These are phyloP conservation scores for Tricholoma sp. DNA, from an alignment of 768 basidiomycete species.

Conservation along the genomic window DNA sequence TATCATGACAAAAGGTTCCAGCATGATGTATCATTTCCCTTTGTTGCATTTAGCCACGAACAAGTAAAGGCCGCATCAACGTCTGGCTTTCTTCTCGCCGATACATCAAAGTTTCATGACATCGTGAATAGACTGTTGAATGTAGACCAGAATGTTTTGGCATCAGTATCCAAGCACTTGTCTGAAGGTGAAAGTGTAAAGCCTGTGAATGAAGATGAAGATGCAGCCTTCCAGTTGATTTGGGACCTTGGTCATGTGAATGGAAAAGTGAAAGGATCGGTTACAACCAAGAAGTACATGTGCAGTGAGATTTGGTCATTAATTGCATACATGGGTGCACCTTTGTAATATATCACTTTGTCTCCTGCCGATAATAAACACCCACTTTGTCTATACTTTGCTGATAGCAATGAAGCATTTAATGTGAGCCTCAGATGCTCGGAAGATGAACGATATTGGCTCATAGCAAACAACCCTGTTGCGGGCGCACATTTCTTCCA, in stretches of 20 bases:
- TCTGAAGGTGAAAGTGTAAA: background rate
- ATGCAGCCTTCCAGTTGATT: conserved; percentile 26
- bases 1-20: conserved; percentile 38
- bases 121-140: conserved; percentile 1
- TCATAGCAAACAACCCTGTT: conserved; percentile 18
- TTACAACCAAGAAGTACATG: conserved; percentile 22
- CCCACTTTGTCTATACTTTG: conserved; percentile 30
- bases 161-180: no score
- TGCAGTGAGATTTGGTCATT: conserved; percentile 28
- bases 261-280: conserved; percentile 23
- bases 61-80: conserved; percentile 15
- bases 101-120: background rate
- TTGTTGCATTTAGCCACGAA: conserved; percentile 22
- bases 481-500: conserved; percentile 29
- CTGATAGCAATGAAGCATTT: conserved; percentile 12
- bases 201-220: background rate
- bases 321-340: conserved; percentile 18
- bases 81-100: background rate
- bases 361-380: conserved; percentile 24
- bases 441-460: conserved; percentile 1
- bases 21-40: conserved; percentile 27
- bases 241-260: conserved; percentile 30
- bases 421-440: background rate
- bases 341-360: conserved; percentile 30
- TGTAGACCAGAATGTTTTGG: no score